Base-by-base conservation (phyloP, 257 asterid genomes). In the Datura wrightii region DNA sequence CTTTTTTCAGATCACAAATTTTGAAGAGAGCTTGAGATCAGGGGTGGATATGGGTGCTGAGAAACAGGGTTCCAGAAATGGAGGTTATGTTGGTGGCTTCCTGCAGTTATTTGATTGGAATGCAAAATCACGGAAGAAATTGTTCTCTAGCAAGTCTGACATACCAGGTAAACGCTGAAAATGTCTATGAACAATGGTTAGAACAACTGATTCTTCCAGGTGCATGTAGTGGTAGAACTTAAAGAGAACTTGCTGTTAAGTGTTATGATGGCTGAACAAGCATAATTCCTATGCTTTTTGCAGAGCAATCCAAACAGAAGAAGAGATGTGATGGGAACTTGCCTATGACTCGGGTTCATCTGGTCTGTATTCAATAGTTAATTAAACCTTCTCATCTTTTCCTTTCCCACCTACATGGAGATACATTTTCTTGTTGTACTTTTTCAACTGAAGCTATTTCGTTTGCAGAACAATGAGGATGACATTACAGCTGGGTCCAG, bases 31-130 rank as follows among this genome's bases (percentile, higher is more conserved):
- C 78, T 86, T 41, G 76, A 76, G 54, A 83, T 84, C 59, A 41
- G 55, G 11, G 83, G 37, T 74, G 63, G 85, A 87, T 54, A 93
- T 93, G 97, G 97, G 97, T 54, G 89, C 87, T 15, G 99, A 96
- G 84, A 93, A 88, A 87, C 93, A 91, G 78, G 88, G 89, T 84
- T 89, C 94, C 34, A 95, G 86, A 86, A 90, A 90, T 55, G 97
- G 93, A 83, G 92, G 96, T 71, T 92, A 92, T 86, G 97, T 92
- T 69, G 97, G 98, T 78, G 97, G 98, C 34, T 90, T 96, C 90
- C 92, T 94, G 39, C 98, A 94, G 90, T 90, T 94, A 85, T 96
- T 96, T 79, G 98, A 94, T 87, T 96, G 99, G 99, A 94, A 93
- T 82, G 93, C 93, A 18, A 94, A 93, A 88, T 94, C 99, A 55